Evolutionary conservation across 352 stramenopile genomes (phyloP), one percentile per base, ranked within the genome.

Genomic region (Phytophthora colocasiae): DNA sequence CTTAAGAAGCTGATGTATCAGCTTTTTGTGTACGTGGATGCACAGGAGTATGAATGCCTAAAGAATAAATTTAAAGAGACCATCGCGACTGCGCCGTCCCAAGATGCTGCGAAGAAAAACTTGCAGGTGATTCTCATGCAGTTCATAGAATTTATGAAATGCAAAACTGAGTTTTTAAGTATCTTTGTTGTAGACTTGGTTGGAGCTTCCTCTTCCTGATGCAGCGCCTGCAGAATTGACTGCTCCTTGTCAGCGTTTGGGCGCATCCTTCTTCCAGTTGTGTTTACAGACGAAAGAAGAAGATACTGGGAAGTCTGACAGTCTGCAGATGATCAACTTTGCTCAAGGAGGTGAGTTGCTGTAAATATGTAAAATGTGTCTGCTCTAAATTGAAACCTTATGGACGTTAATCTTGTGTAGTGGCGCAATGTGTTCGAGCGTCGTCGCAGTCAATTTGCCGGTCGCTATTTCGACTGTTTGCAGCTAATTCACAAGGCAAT

Each of bases 31-130:
- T 67, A 17, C 29, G 31, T 34, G 41, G 6, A 6, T 43, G 26
- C 6, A 7, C 51, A 95, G 87, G 85, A 93, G 46, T 93, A 88
- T 54, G 78, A 89, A 8, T 80, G 83, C 50, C 59, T 95, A 17
- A 66, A 66, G 58, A 32, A 57, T 34, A 84, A 73, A 54, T 93
- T 82, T 66, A 52, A 83, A 24, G 64, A 79, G 29, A 61, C 73
- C 19, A 47, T 81, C 10, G 70, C 58, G 22, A 48, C 50, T 19
- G 65, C 53, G 12, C 39, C 66, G 24, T 69, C 59, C 12, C 44
- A 71, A 22, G 43, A 63, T 11, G 70, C 66, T 2, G 71, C 66
- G 1, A 46, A 73, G 11, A 55, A 41, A 3, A 81, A 82, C 34
- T 43, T 90, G 9, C 81, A 91, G 77, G 84, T 88, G 15, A 54